These are phyloP conservation scores for Selaginella moellendorffii DNA, from an alignment of 75 land plant genomes.

Conservation along the genomic window DNA sequence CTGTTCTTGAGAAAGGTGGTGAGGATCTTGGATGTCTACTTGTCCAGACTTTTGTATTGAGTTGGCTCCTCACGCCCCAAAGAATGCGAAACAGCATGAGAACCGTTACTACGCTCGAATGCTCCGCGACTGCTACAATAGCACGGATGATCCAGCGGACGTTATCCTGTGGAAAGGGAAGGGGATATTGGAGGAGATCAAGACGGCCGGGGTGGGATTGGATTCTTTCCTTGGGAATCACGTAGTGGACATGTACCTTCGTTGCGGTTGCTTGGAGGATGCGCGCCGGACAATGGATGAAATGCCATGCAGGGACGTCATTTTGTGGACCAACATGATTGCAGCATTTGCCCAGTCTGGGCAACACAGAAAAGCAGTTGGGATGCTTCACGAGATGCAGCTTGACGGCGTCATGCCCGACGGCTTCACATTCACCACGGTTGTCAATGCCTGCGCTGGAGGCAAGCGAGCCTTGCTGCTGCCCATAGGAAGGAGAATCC, in stretches of 20 bases:
- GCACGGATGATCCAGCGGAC: too few relatives aligned
- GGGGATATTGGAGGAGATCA: background rate
- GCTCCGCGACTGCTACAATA: background rate
- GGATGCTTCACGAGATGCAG: background rate
- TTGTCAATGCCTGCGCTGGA: background rate
- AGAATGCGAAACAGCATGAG: too few relatives aligned
- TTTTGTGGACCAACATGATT: background rate
- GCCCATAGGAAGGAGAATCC: background rate
- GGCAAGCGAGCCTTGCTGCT: background rate
- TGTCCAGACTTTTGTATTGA: conserved; percentile 46
- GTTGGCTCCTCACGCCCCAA: too few relatives aligned
- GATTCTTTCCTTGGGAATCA: background rate
- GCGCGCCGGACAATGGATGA: background rate
- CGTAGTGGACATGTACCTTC: background rate
- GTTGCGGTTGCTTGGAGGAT: background rate
- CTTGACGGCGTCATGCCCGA: background rate
- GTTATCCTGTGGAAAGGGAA: conserved; percentile 34
- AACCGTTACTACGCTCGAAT: too few relatives aligned
- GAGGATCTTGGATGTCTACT: conserved; percentile 41
- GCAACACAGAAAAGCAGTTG: background rate
- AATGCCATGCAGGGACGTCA: background rate
- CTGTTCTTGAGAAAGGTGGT: conserved; percentile 40
- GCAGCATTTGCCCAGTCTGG: background rate
- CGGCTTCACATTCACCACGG: background rate
- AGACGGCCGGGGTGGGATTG: background rate